phyloP scores from a whole-genome alignment of 75 land plant genomes.

The Isoetes taiwanensis region DNA sequence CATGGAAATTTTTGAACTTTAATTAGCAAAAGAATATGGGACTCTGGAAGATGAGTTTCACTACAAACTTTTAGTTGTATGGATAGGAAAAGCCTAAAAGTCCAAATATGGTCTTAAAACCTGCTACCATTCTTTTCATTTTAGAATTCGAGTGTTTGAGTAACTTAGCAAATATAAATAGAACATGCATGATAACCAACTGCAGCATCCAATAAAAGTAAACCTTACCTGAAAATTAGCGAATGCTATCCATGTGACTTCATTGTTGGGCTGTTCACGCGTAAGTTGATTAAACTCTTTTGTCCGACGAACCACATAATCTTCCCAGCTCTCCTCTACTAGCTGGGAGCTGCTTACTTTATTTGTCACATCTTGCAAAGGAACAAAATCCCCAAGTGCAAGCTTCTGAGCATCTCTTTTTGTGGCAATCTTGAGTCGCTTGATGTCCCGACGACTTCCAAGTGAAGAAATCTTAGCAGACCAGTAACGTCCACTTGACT shows the following conservation, averaged over 20 bases:
- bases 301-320: conserved; percentile 60
- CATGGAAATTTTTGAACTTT: neutral
- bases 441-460: conserved; percentile 55
- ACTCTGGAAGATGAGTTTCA: neutral
- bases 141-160: neutral
- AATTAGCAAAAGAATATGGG: neutral
- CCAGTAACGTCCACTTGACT: conserved; percentile 60
- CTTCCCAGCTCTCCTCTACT: conserved; percentile 84
- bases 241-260: conserved; percentile 69
- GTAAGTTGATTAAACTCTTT: conserved; percentile 67
- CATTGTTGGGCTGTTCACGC: conserved; percentile 69
- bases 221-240: conserved; percentile 75
- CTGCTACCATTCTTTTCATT: neutral
- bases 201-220: no score
- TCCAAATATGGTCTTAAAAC: neutral
- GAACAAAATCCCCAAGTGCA: conserved; percentile 23
- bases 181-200: no score
- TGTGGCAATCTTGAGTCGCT: conserved; percentile 26
- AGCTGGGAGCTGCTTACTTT: conserved; percentile 3
- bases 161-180: no score
- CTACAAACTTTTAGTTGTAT: neutral
- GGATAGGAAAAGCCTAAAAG: neutral
- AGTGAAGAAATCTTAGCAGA: conserved; percentile 48
- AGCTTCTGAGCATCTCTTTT: neutral
- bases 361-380: conserved; percentile 16